Evolutionary conservation across 2,329 filamentous ascomycete genomes (phyloP), one percentile per base, ranked within the genome.

Genomic region (Trichoderma harzianum): DNA sequence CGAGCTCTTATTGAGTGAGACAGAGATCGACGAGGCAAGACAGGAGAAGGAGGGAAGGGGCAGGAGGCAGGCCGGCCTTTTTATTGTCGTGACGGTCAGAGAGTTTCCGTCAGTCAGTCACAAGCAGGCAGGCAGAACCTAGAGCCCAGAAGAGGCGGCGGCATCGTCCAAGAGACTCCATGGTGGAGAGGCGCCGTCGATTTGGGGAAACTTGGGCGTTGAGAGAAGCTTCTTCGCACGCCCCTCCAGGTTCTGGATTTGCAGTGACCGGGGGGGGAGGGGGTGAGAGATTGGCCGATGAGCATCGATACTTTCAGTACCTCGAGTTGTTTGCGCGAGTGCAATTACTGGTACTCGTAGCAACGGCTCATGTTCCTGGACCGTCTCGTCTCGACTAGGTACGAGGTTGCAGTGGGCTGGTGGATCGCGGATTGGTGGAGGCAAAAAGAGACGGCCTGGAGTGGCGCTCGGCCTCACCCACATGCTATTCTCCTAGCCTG

Each of bases 21-120:
- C 74, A 76, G 69, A 75, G 75, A 73, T 76, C 72, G 71, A 72
- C 73, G 70, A 67, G 60, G 60, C 53, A 72, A 74, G 73, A 75
- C 73, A 67, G 43, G 61, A 72, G 70, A 69, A 76, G 70, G 73
- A 74, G 61, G 61, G 75, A 74, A 73, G 71, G 75, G 75, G 74
- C 61, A 68, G 55, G 74, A 53, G 73, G 69, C 43, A 64, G 53
- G 58, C 43, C 66, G 73, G 73, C 76, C 76, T 76, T 77, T 69
- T 77, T 77, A 77, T 76, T 77, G 72, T 74, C 70, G 71, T 76
- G 62, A 70, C 75, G 71, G 57, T 70, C 58, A 57, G 58, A 39
- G 32, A 62, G 32, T 60, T 30, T 30, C 16, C 43, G 36, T 53
- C 57, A 34, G 16, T n/a, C 16, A 39, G 36, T 39, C 36, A 39